Percentiles rank a stretch among this genome's conserved stretches.
These are phyloP conservation scores for Vinca minor DNA, from an alignment of 257 asterid genomes.

Conservation along the genomic window DNA sequence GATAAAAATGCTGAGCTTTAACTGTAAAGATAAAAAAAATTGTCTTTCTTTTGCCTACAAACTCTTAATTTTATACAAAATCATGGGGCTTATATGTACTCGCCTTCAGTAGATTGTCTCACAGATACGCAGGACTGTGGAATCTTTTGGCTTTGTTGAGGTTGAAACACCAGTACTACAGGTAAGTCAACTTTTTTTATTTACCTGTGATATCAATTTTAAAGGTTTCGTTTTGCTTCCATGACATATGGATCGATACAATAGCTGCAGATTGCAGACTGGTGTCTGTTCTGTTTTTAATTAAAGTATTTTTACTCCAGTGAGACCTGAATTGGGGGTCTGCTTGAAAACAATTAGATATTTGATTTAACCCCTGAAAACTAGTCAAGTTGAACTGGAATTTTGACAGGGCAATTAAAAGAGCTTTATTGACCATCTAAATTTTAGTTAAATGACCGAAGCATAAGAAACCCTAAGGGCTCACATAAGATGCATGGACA, in stretches of 20 bases:
- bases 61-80: neutral
- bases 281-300: neutral
- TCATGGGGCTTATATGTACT: constrained; percentile 26
- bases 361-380: neutral
- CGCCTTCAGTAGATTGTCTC: constrained; percentile 73
- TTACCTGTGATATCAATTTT: neutral
- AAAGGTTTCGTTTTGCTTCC: neutral
- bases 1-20: no score
- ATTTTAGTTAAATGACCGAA: neutral
- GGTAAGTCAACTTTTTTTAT: constrained; percentile 42
- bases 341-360: neutral
- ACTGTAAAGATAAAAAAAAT: neutral
- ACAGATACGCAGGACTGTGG: constrained; percentile 84
- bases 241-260: neutral
- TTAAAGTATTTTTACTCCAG: neutral
- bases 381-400: neutral
- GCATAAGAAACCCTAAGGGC: neutral
- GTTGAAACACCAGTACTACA: constrained; percentile 99
- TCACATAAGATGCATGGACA: neutral
- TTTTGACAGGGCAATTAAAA: no score
- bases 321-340: neutral
- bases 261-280: neutral
- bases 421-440: neutral
- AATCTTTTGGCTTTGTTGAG: constrained; percentile 83
- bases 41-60: constrained; percentile 1